Base-by-base conservation (phyloP, 2,329 filamentous ascomycete species). In the Colletotrichum ledebouriae region DNA sequence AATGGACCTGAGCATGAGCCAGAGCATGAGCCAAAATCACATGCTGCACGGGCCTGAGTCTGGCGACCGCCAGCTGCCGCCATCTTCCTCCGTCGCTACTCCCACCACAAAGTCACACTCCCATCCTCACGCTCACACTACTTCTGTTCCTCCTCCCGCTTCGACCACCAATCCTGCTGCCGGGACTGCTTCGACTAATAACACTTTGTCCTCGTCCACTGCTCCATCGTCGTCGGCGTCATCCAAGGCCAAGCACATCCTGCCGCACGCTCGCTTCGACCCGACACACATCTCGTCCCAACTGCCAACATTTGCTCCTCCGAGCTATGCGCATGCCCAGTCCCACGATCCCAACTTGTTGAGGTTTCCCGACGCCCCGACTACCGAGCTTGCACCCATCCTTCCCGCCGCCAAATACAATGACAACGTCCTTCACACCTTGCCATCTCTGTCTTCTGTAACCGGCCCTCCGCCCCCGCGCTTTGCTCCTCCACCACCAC, bases 311-410 rank as follows among this genome's bases (percentile, higher is more conserved):
- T 79, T 78, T 60, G 76, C 78, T 67, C 79, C 80, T 42, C 79
- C 80, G 9, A 74, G 78, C 2, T 80, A 81, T 70, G 74, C 69
- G 42, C 60, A 65, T 69, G 41, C 75, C 60, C 77, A 78, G 67
- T 72, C 74, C 39, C 79, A 78, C 75, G 79, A 80, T 29, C 72
- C 75, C 25, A 60, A 72, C 6, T 59, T 73, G 39, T 70, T 79
- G 25, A 73, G 73, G 47, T 81, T 81, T 64, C 72, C 78, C 56
- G 76, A 77, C 59, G 69, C 72, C 15, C 75, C 78, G 20, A 76
- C 76, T 39, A 76, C 80, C 53, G 81, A 84, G 63, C 77, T 84
- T 12, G 74, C 82, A 41, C 82, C 82, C n/a, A 81, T 84, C 65
- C 79, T 82, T 49, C 72, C 74, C 13, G 60, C 74, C 53, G 70